These are phyloP conservation scores for Pseudoneurospora amorphoporcata DNA, from an alignment of 495 filamentous ascomycete species.

Conservation along the genomic window DNA sequence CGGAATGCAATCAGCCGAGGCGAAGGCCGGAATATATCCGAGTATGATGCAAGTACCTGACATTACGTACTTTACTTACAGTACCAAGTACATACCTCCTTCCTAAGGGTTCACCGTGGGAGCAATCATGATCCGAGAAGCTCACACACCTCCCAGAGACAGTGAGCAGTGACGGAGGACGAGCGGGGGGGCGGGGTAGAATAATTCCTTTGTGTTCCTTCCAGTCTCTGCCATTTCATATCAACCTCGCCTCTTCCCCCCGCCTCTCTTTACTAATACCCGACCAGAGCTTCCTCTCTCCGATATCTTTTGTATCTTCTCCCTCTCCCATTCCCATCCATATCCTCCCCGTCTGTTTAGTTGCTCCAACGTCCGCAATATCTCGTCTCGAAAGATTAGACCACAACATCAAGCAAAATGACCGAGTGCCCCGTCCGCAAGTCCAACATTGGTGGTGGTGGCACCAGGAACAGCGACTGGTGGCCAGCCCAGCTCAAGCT, in stretches of 20 bases:
- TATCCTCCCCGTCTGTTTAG: neutral
- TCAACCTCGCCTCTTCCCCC: neutral
- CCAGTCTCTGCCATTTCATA: neutral
- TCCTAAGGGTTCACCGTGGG: neutral
- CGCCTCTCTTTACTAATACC: neutral
- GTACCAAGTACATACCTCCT: neutral
- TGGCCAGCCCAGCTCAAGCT: constrained; percentile 56
- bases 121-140: neutral
- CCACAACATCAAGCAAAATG: constrained; percentile 7
- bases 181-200: neutral
- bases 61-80: neutral
- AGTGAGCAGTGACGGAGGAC: neutral
- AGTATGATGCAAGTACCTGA: neutral
- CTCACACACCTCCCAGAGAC: neutral
- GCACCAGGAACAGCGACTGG: constrained; percentile 56
- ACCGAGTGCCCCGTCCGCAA: constrained; percentile 40
- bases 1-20: neutral
- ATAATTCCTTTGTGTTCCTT: neutral
- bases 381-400: neutral
- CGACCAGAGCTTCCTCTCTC: neutral
- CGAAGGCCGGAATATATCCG: neutral
- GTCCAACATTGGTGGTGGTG: constrained; percentile 49
- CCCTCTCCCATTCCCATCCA: neutral
- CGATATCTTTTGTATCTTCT: neutral
- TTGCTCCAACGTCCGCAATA: neutral